Evolutionary conservation across 2,329 filamentous ascomycete genomes (phyloP).

Genomic region (Alternaria rosae): DNA sequence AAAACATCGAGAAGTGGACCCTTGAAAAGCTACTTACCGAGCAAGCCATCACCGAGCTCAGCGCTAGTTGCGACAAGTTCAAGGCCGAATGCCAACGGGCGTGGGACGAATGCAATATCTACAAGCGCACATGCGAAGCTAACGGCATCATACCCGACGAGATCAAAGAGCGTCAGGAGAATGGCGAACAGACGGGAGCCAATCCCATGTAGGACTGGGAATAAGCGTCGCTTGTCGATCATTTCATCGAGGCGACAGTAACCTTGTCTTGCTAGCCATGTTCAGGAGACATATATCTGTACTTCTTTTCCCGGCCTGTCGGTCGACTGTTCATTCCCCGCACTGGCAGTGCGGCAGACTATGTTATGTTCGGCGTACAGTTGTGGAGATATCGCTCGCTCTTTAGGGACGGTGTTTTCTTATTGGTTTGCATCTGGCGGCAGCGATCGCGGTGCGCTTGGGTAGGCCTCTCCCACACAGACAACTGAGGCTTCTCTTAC

Average conservation of each 20-base stretch:
- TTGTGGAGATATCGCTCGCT: slow-evolving; percentile 32
- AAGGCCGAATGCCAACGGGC: slow-evolving; percentile 80
- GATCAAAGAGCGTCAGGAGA: slow-evolving; percentile 51
- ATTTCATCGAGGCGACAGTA: slow-evolving; percentile 2
- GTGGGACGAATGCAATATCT: slow-evolving; percentile 79
- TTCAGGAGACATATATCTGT: slow-evolving; percentile 9
- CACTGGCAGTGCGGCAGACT: slow-evolving; percentile 9
- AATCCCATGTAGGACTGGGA: slow-evolving; percentile 28
- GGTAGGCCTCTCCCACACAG: slow-evolving; percentile 19
- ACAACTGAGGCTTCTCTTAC: slow-evolving; percentile 14
- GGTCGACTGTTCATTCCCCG: slow-evolving; percentile 3
- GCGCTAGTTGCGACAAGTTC: slow-evolving; percentile 84
- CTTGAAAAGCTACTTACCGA: slow-evolving; percentile 89
- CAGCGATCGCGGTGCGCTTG: slow-evolving; percentile 17
- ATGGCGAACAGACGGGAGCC: slow-evolving; percentile 46
- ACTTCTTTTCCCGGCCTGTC: slow-evolving; percentile 6
- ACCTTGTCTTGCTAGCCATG: slow-evolving; percentile 16
- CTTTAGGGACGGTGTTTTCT: slow-evolving; percentile 16
- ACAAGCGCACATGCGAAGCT: slow-evolving; percentile 65
- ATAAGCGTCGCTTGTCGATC: background rate
- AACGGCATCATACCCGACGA: slow-evolving; percentile 51
- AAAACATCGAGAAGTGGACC: slow-evolving; percentile 95
- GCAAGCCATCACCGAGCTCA: slow-evolving; percentile 87
- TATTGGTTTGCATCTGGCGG: slow-evolving; percentile 23
- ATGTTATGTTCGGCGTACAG: slow-evolving; percentile 27